A percentile compares a stretch with the other conserved stretches of the same genome.
Conservation (phyloP, 2,329 filamentous ascomycete species). For the Hysterium pulicare region DNA sequence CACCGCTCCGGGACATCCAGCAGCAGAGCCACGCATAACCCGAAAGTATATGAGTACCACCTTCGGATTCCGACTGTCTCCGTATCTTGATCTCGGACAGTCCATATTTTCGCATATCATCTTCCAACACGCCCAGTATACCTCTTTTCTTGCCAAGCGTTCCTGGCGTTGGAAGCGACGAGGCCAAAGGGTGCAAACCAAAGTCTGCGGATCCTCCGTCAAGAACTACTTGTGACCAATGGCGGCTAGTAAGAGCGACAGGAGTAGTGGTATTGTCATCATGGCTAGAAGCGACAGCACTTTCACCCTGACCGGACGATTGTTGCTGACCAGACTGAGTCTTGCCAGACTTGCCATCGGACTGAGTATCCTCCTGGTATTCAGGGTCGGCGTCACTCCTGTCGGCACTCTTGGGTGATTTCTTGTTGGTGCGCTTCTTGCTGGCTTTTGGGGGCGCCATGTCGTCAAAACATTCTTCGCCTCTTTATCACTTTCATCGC, state of each 20-base stretch:
- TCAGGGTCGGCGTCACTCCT: constrained; percentile 35
- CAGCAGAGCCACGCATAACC: too few species aligned
- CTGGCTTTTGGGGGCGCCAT: constrained; percentile 18
- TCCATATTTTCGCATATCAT: too few species aligned
- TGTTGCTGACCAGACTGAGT: constrained; percentile 33
- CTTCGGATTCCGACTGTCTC: too few species aligned
- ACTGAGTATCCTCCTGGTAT: constrained; percentile 32
- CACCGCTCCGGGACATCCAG: too few species aligned
- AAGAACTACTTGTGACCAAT: constrained; percentile 95
- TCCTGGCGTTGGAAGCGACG: constrained; percentile 97
- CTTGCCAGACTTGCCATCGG: constrained; percentile 24
- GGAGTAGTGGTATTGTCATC: constrained; percentile 35
- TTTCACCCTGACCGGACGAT: constrained; percentile 36
- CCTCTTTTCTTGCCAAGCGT: too few species aligned
- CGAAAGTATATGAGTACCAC: too few species aligned
- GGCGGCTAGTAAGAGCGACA: constrained; percentile 62
- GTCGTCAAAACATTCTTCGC: too few species aligned
- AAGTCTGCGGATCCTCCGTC: constrained; percentile 97
- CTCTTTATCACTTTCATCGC: too few species aligned
- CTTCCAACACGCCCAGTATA: too few species aligned
- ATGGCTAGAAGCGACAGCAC: constrained; percentile 46
- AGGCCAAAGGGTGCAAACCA: constrained; percentile 93
- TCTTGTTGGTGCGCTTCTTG: constrained; percentile 22
- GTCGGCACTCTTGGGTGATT: constrained; percentile 27
- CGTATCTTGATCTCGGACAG: too few species aligned